Conservation (phyloP, 148 eudicot species). For the Pharnaceum exiguum region DNA sequence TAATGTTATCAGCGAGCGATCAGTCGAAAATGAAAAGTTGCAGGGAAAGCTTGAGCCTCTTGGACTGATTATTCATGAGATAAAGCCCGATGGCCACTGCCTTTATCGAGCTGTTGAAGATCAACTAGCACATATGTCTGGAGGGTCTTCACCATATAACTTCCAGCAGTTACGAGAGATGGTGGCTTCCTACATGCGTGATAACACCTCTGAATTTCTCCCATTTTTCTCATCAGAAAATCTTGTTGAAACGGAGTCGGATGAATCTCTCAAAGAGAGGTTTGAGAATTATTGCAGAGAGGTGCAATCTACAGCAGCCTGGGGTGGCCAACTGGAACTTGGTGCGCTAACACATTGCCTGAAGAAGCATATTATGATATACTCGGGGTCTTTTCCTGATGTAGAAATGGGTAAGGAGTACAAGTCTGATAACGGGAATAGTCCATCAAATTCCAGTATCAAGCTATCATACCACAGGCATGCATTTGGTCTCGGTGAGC, state of each 20-base stretch:
- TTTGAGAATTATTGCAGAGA: conserved; percentile 62
- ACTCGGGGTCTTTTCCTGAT: conserved; percentile 69
- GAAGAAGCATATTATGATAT: conserved; percentile 56
- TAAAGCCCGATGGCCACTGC: conserved; percentile 76
- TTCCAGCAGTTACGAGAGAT: conserved; percentile 55
- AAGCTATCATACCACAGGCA: conserved; percentile 66
- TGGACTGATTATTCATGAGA: conserved; percentile 47
- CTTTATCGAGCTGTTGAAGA: conserved; percentile 72
- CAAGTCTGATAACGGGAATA: conserved; percentile 30
- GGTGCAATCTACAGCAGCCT: conserved; percentile 67
- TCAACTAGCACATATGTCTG: conserved; percentile 40
- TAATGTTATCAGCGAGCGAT: conserved; percentile 44
- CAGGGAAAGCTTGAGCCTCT: conserved; percentile 57
- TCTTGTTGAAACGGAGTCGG: conserved; percentile 37
- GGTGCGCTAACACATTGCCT: conserved; percentile 68
- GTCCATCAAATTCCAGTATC: conserved; percentile 31
- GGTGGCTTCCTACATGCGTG: conserved; percentile 64
- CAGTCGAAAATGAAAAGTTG: conserved; percentile 43
- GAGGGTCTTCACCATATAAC: conserved; percentile 47
- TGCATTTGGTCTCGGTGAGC: conserved; percentile 83
- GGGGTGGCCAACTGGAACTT: conserved; percentile 76
- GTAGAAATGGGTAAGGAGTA: conserved; percentile 87
- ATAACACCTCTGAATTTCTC: conserved; percentile 48
- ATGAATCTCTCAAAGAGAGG: conserved; percentile 41
- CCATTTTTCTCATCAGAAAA: conserved; percentile 66